A percentile compares a stretch with the other conserved stretches of the same genome.
Conservation (phyloP, 805 yeast genomes). For the Nakazawaea ernobii region DNA sequence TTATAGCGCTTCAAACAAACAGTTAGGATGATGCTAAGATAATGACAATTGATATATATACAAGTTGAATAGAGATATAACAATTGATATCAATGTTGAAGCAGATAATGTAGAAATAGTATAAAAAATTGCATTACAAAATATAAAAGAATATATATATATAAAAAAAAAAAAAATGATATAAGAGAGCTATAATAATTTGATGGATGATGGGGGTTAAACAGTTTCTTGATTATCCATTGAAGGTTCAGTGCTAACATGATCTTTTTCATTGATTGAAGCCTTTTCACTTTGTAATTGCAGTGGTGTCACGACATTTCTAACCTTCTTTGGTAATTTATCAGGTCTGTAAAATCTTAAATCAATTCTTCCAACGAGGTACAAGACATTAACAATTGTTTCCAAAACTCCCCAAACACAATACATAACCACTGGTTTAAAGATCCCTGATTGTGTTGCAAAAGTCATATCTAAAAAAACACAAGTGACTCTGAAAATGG, state of each 20-base stretch:
- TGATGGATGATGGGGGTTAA: no score
- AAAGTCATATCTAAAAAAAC: conserved; percentile 30
- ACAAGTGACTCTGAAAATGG: conserved; percentile 45
- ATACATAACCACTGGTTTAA: conserved; percentile 56
- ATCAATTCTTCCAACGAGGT: conserved; percentile 62
- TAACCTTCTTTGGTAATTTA: conserved; percentile 1
- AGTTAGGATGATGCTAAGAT: no score
- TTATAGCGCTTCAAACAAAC: no score
- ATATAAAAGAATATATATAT: not conserved
- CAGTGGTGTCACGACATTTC: not conserved
- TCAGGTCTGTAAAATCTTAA: conserved; percentile 79
- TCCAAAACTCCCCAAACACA: conserved; percentile 67
- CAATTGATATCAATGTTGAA: no score
- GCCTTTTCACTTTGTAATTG: not conserved
- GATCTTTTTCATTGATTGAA: conserved; percentile 1
- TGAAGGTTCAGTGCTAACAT: conserved; percentile 3
- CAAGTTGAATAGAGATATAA: no score
- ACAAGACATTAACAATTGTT: conserved; percentile 47
- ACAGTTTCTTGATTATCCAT: conserved; percentile 3
- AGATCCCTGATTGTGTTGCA: conserved; percentile 35
- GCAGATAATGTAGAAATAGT: no score
- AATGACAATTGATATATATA: no score
- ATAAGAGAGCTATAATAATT: no score
- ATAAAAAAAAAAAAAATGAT: no score
- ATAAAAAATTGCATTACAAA: not conserved